Conservation (phyloP, 1,284 basidiomycete species). For the Xerocomus amazonicus region DNA sequence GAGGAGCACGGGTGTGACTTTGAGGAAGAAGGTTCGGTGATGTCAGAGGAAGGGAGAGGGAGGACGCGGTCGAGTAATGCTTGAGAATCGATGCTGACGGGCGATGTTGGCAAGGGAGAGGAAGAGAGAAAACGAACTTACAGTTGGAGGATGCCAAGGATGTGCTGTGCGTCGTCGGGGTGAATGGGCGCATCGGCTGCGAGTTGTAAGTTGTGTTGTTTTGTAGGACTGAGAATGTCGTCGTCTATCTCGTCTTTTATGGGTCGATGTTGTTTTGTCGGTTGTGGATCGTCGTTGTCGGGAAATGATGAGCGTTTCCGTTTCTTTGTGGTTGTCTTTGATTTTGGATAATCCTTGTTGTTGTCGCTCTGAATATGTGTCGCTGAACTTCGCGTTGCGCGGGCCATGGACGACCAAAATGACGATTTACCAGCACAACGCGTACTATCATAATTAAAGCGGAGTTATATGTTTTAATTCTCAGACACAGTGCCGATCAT, state of each 20-base stretch:
- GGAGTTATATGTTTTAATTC: conserved; percentile 16
- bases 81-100: conserved; percentile 62
- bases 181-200: conserved; percentile 50
- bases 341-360: conserved; percentile 32
- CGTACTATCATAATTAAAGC: conserved; percentile 21
- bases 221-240: conserved; percentile 18
- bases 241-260: conserved; percentile 41
- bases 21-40: conserved; percentile 36
- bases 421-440: conserved; percentile 21
- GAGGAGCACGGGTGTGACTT: conserved; percentile 37
- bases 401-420: conserved; percentile 45
- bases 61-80: conserved; percentile 78
- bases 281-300: conserved; percentile 43
- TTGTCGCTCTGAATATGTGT: conserved; percentile 29
- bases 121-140: conserved; percentile 34
- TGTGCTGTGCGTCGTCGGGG: conserved; percentile 50
- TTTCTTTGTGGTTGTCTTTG: conserved; percentile 49
- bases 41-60: conserved; percentile 43
- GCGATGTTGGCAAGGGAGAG: conserved; percentile 5
- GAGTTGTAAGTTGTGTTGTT: conserved; percentile 28
- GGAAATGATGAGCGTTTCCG: conserved; percentile 54
- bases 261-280: conserved; percentile 44
- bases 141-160: conserved; percentile 76
- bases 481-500: conserved; percentile 11
- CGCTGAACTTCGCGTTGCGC: conserved; percentile 63